Percentiles rank a stretch among this genome's conserved stretches.
phyloP scores from a whole-genome alignment of 1,284 basidiomycete species.

The Ganoderma lingzhi region DNA sequence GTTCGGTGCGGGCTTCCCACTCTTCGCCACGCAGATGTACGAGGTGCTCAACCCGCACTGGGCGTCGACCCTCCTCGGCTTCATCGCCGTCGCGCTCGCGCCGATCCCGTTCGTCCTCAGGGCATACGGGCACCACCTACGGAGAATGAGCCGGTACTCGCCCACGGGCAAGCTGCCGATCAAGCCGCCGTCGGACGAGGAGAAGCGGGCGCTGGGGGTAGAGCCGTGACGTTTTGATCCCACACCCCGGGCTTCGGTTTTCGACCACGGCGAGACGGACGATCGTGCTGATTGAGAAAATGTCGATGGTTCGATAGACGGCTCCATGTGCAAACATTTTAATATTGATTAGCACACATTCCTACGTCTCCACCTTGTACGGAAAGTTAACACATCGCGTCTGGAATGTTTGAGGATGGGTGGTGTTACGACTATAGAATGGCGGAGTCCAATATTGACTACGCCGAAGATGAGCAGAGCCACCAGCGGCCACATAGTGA shows the following conservation, averaged over 20 bases:
- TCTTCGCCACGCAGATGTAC: constrained; percentile 49
- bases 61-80: constrained; percentile 45
- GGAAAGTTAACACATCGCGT: too few relatives aligned
- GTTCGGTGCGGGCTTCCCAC: constrained; percentile 48
- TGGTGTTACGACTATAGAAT: too few relatives aligned
- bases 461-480: too few relatives aligned
- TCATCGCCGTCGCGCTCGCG: constrained; percentile 39
- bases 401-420: too few relatives aligned
- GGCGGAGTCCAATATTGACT: too few relatives aligned
- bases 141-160: constrained; percentile 40
- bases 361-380: too few relatives aligned
- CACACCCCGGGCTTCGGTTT: not conserved
- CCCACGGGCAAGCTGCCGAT: constrained; percentile 31
- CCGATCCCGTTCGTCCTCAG: constrained; percentile 47
- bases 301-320: too few relatives aligned
- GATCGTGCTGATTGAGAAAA: too few relatives aligned
- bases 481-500: too few relatives aligned
- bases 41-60: constrained; percentile 44
- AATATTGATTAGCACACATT: too few relatives aligned
- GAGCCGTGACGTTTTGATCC: not conserved
- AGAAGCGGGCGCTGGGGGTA: constrained; percentile 2
- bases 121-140: constrained; percentile 37
- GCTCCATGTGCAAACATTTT: too few relatives aligned
- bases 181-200: constrained; percentile 6
- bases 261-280: too few relatives aligned